Evolutionary conservation across 352 stramenopile species (phyloP).

Genomic region (Globisporangium cystogenes): DNA sequence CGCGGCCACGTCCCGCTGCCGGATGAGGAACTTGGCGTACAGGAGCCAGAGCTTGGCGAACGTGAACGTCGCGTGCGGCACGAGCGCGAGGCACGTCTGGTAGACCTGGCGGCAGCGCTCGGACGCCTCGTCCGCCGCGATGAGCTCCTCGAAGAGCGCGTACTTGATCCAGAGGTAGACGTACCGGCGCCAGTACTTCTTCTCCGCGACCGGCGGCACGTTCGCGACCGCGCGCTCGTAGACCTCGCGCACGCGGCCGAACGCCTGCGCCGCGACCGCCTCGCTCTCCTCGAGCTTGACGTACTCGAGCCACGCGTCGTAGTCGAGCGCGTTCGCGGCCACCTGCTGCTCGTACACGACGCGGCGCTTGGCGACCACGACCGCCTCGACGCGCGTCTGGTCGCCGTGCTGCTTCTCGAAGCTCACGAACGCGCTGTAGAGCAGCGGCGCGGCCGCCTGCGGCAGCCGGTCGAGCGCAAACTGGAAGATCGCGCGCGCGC

Average conservation of each 20-base stretch:
- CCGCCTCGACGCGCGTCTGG: constrained; percentile 93
- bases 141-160: constrained; percentile 96
- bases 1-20: constrained; percentile 89
- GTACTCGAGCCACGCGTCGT: constrained; percentile 99
- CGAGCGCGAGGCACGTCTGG: constrained; percentile 89
- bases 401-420: constrained; percentile 99
- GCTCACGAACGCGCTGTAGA: constrained; percentile 95
- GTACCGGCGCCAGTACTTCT: constrained; percentile 98
- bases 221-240: constrained; percentile 96
- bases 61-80: constrained; percentile 95
- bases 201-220: constrained; percentile 92
- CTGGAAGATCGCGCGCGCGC: constrained; percentile 87
- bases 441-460: constrained; percentile 85
- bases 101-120: constrained; percentile 93
- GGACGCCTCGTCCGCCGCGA: constrained; percentile 35
- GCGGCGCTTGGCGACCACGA: constrained; percentile 93
- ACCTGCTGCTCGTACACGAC: constrained; percentile 94
- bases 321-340: constrained; percentile 90
- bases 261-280: constrained; percentile 42
- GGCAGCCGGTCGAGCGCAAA: constrained; percentile 77
- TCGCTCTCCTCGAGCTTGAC: constrained; percentile 96
- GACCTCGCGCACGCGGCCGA: constrained; percentile 86
- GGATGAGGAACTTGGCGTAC: constrained; percentile 96
- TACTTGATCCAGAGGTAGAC: constrained; percentile 99
- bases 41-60: constrained; percentile 99